Conservation (phyloP, 768 basidiomycete species). For the Hypholoma fasciculare region DNA sequence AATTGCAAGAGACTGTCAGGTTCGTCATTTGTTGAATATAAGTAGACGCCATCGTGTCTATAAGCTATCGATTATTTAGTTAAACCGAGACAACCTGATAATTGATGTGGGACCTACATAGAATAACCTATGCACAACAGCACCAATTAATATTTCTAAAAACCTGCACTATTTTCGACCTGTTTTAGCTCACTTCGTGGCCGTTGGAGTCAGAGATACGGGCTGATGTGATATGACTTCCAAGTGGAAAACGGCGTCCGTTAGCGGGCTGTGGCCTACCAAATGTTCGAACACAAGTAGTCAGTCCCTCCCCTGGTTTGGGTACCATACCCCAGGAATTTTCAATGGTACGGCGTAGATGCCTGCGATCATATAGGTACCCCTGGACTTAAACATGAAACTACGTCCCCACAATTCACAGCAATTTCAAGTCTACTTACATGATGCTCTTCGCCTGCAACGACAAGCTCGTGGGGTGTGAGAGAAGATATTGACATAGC, state of each 20-base stretch:
- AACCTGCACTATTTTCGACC: too few species aligned
- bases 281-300: slow-evolving; percentile 82
- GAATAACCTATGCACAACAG: slow-evolving; percentile 46
- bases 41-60: slow-evolving; percentile 68
- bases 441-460: slow-evolving; percentile 77
- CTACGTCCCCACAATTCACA: not conserved
- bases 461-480: slow-evolving; percentile 82
- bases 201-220: slow-evolving; percentile 70
- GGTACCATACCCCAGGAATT: slow-evolving; percentile 72
- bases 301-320: slow-evolving; percentile 44
- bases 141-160: not conserved
- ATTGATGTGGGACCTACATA: slow-evolving; percentile 47
- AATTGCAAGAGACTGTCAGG: slow-evolving; percentile 30
- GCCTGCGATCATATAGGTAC: slow-evolving; percentile 82
- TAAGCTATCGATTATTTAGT: slow-evolving; percentile 55
- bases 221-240: slow-evolving; percentile 76
- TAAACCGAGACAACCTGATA: slow-evolving; percentile 5
- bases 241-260: slow-evolving; percentile 21
- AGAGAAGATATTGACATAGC: slow-evolving; percentile 75
- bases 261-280: slow-evolving; percentile 45
- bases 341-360: slow-evolving; percentile 57
- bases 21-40: slow-evolving; percentile 73
- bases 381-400: slow-evolving; percentile 41
- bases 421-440: slow-evolving; percentile 41
- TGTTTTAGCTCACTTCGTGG: slow-evolving; percentile 55